Evolutionary conservation across 208 protist species (phyloP).

Genomic region (Leishmania braziliensis): DNA sequence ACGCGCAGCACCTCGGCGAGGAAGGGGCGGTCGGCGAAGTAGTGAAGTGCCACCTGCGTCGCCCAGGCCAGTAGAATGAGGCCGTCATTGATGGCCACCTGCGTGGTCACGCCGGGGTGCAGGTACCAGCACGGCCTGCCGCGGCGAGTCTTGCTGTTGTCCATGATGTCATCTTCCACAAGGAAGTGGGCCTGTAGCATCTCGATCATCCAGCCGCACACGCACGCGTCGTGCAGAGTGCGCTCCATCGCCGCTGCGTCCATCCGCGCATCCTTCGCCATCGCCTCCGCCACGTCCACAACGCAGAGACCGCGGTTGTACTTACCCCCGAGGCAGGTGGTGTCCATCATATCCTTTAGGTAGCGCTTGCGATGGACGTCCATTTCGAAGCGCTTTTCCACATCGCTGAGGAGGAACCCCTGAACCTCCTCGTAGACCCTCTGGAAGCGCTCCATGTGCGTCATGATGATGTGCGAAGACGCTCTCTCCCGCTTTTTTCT

Average conservation of each 20-base stretch:
- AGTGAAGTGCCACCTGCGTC: constrained; percentile 92
- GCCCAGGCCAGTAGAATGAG: constrained; percentile 94
- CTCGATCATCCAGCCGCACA: constrained; percentile 95
- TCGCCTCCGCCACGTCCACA: constrained; percentile 69
- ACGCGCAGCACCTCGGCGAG: constrained; percentile 90
- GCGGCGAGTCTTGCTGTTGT: constrained; percentile 93
- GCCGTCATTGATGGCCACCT: constrained; percentile 96
- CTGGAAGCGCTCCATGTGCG: constrained; percentile 72
- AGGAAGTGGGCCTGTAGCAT: constrained; percentile 97
- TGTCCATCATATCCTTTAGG: constrained; percentile 85
- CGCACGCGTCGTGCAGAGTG: constrained; percentile 83
- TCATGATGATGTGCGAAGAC: constrained; percentile 22
- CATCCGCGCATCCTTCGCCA: constrained; percentile 52
- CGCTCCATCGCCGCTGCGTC: constrained; percentile 51
- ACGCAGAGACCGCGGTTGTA: constrained; percentile 91
- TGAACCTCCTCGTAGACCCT: constrained; percentile 82
- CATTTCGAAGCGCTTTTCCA: constrained; percentile 62
- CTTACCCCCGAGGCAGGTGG: constrained; percentile 88
- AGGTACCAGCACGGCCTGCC: constrained; percentile 97
- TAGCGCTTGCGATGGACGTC: constrained; percentile 74
- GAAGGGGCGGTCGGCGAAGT: constrained; percentile 85
- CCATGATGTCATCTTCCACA: constrained; percentile 98
- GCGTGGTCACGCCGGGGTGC: constrained; percentile 85
- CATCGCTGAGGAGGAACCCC: constrained; percentile 55
- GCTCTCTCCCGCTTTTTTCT: background rate